Base-by-base conservation (phyloP, 805 yeast genomes). In the Brettanomyces bruxellensis region DNA sequence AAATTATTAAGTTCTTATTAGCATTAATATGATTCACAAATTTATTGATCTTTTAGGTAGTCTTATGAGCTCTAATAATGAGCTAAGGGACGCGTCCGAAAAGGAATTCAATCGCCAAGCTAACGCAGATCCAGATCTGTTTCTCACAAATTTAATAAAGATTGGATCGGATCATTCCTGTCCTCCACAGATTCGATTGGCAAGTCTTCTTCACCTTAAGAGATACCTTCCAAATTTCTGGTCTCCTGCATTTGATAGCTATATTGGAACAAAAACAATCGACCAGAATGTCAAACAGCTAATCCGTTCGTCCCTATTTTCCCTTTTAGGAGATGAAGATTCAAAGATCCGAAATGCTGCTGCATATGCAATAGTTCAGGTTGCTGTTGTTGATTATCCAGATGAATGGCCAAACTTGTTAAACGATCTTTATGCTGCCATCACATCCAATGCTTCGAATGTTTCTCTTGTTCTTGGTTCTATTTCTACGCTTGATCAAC, bases 371-470 rank as follows among this genome's bases (percentile, higher is more conserved):
- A 76, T 89, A 14, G 85, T 85, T 4, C 95, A 86, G 56, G 86
- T 91, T 13, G 88, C 95, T 0, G 83, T 85, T 3, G 85, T 81
- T 1, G 99, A 91, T 58, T 91, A 78, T 57, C 99, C 99, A 0
- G 98, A 93, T 58, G 95, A 88, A 59, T 91, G 98, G 98, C 95
- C 97, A 0, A 73, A 71, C 23, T 67, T 90, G 41, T 59, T 86
- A 47, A 57, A 64, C 34, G 61, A 61, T 5, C 56, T 87, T 22
- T 80, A 79, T 55, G 57, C 57, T 1, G 14, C 49, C n/a, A 51
- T 56, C 4, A 51, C 50, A 6, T 60, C 62, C 25, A 69, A 76
- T 34, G 55, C 61, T 8, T 57, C 60, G 34, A 55, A 68, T 45
- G 51, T 55, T n/a, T 55, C 47, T 38, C 62, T 66, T 24, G 57